phyloP scores from a whole-genome alignment of 345 rosid species.

The Balakata baccata region DNA sequence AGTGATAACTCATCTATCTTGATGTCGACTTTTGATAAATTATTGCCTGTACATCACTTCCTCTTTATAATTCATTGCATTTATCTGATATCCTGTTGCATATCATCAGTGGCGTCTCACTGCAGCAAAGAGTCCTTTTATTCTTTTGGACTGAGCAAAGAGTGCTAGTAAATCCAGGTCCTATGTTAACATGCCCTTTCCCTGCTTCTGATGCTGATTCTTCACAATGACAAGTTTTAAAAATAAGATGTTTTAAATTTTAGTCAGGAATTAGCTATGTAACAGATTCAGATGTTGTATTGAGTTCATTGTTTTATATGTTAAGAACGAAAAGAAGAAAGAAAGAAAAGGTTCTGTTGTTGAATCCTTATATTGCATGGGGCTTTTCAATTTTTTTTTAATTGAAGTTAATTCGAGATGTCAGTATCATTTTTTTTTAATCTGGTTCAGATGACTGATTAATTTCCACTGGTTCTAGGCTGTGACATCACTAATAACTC shows the following conservation, averaged over 20 bases:
- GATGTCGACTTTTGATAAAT: background rate
- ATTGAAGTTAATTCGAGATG: background rate
- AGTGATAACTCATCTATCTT: background rate
- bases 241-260: background rate
- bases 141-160: background rate
- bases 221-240: background rate
- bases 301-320: background rate
- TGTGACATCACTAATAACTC: background rate
- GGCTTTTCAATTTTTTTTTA: background rate
- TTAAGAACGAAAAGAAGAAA: background rate
- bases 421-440: background rate
- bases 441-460: background rate
- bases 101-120: background rate
- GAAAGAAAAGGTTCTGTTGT: background rate
- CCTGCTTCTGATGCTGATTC: background rate
- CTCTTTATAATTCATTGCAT: background rate
- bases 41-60: background rate
- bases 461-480: background rate
- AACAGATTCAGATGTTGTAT: background rate
- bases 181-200: background rate
- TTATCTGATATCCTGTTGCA: background rate
- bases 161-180: background rate
- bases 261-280: background rate
- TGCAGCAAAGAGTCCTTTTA: background rate
- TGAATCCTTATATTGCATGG: background rate